A percentile compares a stretch with the other conserved stretches of the same genome.
Conservation (phyloP, 176 grass and related monocot genomes). For the Typha latifolia region DNA sequence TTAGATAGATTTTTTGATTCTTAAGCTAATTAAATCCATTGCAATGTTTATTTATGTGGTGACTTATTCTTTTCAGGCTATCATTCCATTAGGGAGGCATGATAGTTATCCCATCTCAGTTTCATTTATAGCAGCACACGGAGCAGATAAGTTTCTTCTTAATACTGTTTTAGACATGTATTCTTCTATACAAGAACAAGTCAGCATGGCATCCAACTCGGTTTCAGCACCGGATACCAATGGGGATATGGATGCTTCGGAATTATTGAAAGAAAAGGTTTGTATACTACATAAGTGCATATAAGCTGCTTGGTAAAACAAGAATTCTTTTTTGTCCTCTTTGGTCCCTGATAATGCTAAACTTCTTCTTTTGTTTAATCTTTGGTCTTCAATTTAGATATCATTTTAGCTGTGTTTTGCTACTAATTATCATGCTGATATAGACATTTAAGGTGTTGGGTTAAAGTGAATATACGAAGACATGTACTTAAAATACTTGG, state of each 20-base stretch:
- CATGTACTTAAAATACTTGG: no score
- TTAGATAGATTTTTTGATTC: neutral
- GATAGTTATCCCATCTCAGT: conserved; percentile 57
- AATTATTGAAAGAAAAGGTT: conserved; percentile 94
- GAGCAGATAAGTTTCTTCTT: conserved; percentile 82
- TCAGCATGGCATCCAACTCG: conserved; percentile 54
- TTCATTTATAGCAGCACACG: conserved; percentile 80
- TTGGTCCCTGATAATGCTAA: no score
- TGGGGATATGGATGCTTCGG: conserved; percentile 42
- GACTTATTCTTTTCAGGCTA: conserved; percentile 37
- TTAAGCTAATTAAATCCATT: no score
- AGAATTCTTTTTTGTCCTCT: neutral
- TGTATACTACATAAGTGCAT: conserved; percentile 13
- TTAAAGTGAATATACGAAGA: no score
- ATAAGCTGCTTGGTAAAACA: neutral
- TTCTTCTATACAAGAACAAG: conserved; percentile 65
- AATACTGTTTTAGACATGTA: conserved; percentile 50
- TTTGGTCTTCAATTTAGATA: no score
- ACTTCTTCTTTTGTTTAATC: no score
- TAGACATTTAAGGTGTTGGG: no score
- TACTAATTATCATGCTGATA: no score
- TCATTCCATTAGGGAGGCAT: conserved; percentile 67
- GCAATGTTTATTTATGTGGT: no score
- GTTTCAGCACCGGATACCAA: conserved; percentile 39
- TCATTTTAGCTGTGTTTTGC: no score